phyloP scores from a whole-genome alignment of 169 alveolate species.

The Neospora caninum region DNA sequence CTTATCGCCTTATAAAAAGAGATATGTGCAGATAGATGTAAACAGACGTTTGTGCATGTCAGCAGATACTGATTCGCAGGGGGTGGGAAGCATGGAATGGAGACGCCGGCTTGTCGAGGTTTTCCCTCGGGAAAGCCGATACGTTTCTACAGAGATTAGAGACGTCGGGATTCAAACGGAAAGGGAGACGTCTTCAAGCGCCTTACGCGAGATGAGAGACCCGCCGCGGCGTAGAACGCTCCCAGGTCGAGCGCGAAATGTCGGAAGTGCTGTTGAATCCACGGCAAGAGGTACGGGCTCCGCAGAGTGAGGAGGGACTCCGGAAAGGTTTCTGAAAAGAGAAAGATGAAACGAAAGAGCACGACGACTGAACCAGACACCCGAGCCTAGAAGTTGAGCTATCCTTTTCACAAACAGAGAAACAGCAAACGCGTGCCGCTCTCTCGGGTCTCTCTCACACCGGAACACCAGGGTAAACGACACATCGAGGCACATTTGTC shows the following conservation, averaged over 20 bases:
- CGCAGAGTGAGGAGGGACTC: not conserved
- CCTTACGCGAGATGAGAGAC: not conserved
- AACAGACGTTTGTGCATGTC: not conserved
- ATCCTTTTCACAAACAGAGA: too few species aligned
- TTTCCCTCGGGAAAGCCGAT: too few species aligned
- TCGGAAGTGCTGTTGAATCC: not conserved
- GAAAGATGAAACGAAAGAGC: not conserved
- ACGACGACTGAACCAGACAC: too few species aligned
- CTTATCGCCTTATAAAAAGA: not conserved
- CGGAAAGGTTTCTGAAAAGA: conserved; percentile 14
- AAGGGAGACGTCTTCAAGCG: not conserved
- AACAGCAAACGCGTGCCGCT: not conserved
- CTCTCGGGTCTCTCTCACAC: too few species aligned
- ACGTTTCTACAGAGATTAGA: too few species aligned
- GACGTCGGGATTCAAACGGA: too few species aligned
- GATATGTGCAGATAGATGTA: too few species aligned
- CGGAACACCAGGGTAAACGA: too few species aligned
- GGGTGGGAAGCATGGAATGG: too few species aligned
- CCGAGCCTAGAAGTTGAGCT: too few species aligned
- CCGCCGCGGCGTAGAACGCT: conserved; percentile 30
- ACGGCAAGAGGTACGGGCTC: conserved; percentile 27
- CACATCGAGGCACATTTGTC: too few species aligned
- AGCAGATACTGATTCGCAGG: not conserved
- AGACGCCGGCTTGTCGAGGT: too few species aligned
- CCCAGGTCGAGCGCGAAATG: conserved; percentile 34